Evolutionary conservation across 2,329 filamentous ascomycete species (phyloP).

Genomic region (Pleurostoma richardsiae): DNA sequence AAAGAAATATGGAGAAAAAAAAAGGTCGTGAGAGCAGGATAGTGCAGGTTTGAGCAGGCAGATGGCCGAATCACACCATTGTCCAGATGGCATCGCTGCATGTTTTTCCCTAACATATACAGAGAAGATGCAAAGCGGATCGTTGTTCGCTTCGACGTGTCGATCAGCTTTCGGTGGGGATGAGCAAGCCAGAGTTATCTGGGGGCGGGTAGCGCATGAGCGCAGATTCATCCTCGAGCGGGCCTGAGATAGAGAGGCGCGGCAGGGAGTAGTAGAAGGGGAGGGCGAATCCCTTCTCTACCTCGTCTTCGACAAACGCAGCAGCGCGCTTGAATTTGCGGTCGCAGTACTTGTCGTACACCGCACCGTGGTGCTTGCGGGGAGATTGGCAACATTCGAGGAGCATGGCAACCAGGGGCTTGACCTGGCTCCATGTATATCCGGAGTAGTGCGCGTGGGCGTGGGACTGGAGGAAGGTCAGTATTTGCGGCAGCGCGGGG

Average conservation of each 20-base stretch:
- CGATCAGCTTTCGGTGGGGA: constrained; percentile 11
- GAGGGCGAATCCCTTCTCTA: constrained; percentile 55
- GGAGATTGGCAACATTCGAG: constrained; percentile 84
- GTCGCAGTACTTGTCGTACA: constrained; percentile 90
- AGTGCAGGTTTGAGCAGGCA: constrained; percentile 1
- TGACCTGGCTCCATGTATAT: constrained; percentile 83
- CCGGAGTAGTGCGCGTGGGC: constrained; percentile 89
- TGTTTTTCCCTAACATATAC: constrained; percentile 10
- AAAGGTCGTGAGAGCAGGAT: too few species aligned
- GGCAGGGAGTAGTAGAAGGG: constrained; percentile 36
- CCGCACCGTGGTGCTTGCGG: constrained; percentile 73
- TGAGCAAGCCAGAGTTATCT: constrained; percentile 4
- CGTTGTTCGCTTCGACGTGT: constrained; percentile 3
- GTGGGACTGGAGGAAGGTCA: constrained; percentile 51
- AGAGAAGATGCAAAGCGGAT: constrained; percentile 6
- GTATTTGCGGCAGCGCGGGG: not conserved
- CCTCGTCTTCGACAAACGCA: constrained; percentile 69
- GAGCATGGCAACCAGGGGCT: constrained; percentile 70
- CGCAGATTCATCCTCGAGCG: constrained; percentile 8
- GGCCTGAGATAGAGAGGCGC: constrained; percentile 11
- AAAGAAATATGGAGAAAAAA: constrained; percentile 7
- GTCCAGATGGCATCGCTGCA: constrained; percentile 6
- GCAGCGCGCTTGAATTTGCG: constrained; percentile 84
- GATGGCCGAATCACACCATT: constrained; percentile 8
- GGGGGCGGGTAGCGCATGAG: constrained; percentile 4